Evolutionary conservation across 495 filamentous ascomycete species (phyloP).

Genomic region (Xylaria curta): DNA sequence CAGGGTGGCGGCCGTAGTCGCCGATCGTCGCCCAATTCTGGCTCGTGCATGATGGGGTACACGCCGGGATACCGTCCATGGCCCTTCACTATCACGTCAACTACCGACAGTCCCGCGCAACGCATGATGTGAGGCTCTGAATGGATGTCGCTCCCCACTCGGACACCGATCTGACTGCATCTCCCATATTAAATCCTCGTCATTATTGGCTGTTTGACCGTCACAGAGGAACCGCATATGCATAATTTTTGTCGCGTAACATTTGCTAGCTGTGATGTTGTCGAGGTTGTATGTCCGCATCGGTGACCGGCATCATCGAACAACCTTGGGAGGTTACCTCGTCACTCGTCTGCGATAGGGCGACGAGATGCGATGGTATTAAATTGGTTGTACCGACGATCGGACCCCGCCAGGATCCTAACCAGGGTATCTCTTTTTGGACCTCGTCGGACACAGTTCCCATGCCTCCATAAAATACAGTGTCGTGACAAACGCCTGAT

Average conservation of each 20-base stretch:
- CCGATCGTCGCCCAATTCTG: constrained; percentile 7
- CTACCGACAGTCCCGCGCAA: constrained; percentile 21
- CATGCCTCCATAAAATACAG: background rate
- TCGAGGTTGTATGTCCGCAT: background rate
- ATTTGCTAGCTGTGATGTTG: background rate
- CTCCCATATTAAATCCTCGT: background rate
- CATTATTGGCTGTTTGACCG: background rate
- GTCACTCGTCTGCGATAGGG: constrained; percentile 1
- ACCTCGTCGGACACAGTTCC: constrained; percentile 11
- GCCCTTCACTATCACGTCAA: constrained; percentile 12
- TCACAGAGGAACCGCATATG: constrained; percentile 6
- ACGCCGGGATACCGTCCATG: background rate
- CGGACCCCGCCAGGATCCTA: constrained; percentile 8
- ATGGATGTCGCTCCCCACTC: constrained; percentile 16
- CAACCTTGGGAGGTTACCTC: background rate
- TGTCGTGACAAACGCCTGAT: constrained; percentile 8
- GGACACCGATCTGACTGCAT: constrained; percentile 10
- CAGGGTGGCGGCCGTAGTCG: constrained; percentile 13
- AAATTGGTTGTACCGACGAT: constrained; percentile 10
- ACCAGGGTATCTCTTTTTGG: background rate
- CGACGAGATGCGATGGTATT: background rate
- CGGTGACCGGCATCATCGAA: background rate
- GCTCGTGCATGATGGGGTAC: constrained; percentile 15
- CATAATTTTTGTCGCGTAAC: constrained; percentile 10
- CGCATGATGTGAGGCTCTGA: constrained; percentile 18